Percentiles rank a stretch among this genome's conserved stretches.
phyloP scores from a whole-genome alignment of 2,329 filamentous ascomycete genomes.

The Magnaporthiopsis poae region DNA sequence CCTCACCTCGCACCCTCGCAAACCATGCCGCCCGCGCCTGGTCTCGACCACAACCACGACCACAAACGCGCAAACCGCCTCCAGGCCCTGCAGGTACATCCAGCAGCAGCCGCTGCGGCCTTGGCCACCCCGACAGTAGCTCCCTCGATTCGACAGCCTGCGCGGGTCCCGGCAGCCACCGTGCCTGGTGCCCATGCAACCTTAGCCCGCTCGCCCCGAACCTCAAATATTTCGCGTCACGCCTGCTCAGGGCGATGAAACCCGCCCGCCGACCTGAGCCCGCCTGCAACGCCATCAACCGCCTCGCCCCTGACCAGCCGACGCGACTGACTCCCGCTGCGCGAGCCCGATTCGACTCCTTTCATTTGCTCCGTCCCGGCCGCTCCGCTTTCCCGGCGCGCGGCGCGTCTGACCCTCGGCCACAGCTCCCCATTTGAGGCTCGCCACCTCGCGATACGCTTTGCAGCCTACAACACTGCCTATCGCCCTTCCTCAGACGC shows the following conservation, averaged over 20 bases:
- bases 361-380: background rate
- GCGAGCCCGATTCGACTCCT: background rate
- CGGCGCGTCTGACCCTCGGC: background rate
- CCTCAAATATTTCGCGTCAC: background rate
- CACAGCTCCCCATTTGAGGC: background rate
- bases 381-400: background rate
- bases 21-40: background rate
- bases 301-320: background rate
- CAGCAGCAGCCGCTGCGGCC: background rate
- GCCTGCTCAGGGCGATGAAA: background rate
- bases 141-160: background rate
- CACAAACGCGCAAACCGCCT: background rate
- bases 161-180: background rate
- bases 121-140: background rate
- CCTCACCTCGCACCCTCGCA: background rate
- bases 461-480: slow-evolving; percentile 12
- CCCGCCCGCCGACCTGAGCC: background rate
- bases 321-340: background rate
- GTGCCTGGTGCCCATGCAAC: background rate
- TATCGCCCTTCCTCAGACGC: background rate
- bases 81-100: background rate
- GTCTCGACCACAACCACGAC: slow-evolving; percentile 1
- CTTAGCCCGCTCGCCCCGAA: background rate
- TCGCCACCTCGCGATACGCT: background rate
- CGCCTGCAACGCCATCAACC: background rate